phyloP scores from a whole-genome alignment of 768 basidiomycete genomes.

The Hortiboletus campestris region DNA sequence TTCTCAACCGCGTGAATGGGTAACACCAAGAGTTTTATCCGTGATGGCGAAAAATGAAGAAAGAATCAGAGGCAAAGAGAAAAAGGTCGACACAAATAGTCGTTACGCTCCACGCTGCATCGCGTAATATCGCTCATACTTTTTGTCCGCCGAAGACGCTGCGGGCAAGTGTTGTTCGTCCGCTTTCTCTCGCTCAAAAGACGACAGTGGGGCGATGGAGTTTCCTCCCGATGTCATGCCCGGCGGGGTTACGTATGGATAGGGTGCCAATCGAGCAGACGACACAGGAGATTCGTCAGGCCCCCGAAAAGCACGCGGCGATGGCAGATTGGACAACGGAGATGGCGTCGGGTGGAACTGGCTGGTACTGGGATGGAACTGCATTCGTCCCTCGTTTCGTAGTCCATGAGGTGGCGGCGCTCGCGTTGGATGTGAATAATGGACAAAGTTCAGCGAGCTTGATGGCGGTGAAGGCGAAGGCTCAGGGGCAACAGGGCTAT shows the following conservation, averaged over 20 bases:
- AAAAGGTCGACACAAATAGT: neutral
- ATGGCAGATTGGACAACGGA: constrained; percentile 27
- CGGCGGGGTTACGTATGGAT: constrained; percentile 39
- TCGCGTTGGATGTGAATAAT: constrained; percentile 45
- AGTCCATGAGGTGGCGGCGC: constrained; percentile 35
- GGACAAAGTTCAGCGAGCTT: constrained; percentile 52
- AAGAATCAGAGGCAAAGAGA: neutral
- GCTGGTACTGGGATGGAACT: constrained; percentile 19
- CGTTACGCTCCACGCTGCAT: constrained; percentile 22
- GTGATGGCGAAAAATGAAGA: neutral
- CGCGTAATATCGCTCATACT: constrained; percentile 28
- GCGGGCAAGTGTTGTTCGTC: constrained; percentile 50
- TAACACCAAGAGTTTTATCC: constrained; percentile 5
- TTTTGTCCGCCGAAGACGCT: constrained; percentile 39
- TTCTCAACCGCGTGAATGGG: constrained; percentile 3
- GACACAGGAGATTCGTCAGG: constrained; percentile 36
- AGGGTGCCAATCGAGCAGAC: constrained; percentile 36
- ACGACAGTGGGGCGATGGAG: constrained; percentile 32
- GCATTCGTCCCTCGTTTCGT: constrained; percentile 31
- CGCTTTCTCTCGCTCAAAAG: constrained; percentile 58
- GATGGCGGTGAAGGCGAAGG: constrained; percentile 72
- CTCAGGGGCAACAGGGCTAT: constrained; percentile 39
- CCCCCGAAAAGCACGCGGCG: constrained; percentile 37
- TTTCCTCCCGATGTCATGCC: constrained; percentile 33
- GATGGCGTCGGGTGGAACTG: constrained; percentile 46